Conservation (phyloP, 75 land plant genomes). For the Pseudotsuga menziesii region DNA sequence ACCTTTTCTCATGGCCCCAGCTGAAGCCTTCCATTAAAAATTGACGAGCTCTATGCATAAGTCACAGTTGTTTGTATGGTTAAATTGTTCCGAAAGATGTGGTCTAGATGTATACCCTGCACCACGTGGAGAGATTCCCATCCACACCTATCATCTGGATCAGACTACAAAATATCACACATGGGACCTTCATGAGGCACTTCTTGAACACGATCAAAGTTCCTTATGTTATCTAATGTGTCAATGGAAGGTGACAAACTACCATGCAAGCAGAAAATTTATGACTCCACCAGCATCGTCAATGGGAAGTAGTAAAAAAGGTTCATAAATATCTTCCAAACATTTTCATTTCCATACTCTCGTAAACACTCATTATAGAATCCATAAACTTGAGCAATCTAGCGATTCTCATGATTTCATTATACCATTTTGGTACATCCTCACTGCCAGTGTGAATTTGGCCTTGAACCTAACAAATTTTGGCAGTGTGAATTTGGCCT, state of each 20-base stretch:
- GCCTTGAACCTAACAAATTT: too few relatives aligned
- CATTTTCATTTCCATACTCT: too few relatives aligned
- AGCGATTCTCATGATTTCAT: too few relatives aligned
- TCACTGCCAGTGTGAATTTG: too few relatives aligned
- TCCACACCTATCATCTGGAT: conserved; percentile 70
- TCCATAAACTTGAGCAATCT: too few relatives aligned
- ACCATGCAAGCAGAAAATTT: conserved; percentile 94
- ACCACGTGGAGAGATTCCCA: conserved; percentile 94
- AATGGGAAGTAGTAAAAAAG: too few relatives aligned
- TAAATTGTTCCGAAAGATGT: conserved; percentile 94
- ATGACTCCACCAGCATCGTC: conserved; percentile 98
- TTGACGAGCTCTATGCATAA: conserved; percentile 92
- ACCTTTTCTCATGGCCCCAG: conserved; percentile 99
- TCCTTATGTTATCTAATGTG: conserved; percentile 87
- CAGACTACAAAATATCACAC: conserved; percentile 92
- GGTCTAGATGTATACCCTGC: conserved; percentile 72
- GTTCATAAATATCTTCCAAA: too few relatives aligned
- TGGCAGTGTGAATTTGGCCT: too few relatives aligned
- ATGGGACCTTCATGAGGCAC: conserved; percentile 95
- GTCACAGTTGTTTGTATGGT: conserved; percentile 82
- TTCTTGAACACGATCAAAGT: conserved; percentile 89
- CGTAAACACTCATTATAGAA: too few relatives aligned
- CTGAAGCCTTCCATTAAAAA: conserved; percentile 96
- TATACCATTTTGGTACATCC: too few relatives aligned
- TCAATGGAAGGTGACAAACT: conserved; percentile 94